Conservation (phyloP, 441 rosid genomes). For the Eutrema salsugineum region DNA sequence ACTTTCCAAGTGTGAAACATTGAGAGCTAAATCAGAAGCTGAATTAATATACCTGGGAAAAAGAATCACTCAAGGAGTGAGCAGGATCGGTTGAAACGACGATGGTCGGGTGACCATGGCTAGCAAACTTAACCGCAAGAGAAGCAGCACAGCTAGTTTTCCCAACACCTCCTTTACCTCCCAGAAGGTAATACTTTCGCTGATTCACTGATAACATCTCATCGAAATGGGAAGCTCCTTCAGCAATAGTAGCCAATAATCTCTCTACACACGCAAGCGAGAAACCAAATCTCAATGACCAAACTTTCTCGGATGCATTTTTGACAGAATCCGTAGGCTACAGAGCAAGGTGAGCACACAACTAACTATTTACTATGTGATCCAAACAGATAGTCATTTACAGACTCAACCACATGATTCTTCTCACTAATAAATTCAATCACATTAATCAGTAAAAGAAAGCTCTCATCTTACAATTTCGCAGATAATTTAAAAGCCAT, state of each 20-base stretch:
- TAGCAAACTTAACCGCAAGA: conserved; percentile 87
- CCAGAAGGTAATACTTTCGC: conserved; percentile 66
- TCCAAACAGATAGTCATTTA: neutral
- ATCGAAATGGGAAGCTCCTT: conserved; percentile 47
- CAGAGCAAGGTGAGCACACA: neutral
- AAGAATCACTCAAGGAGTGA: conserved; percentile 87
- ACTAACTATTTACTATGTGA: neutral
- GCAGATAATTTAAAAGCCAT: neutral
- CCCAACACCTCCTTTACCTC: conserved; percentile 91
- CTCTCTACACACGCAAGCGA: conserved; percentile 41
- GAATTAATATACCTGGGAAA: conserved; percentile 49
- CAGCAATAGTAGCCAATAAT: conserved; percentile 42
- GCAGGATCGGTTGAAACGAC: conserved; percentile 92
- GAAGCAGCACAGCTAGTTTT: conserved; percentile 92
- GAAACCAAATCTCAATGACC: neutral
- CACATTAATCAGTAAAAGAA: neutral
- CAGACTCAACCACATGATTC: neutral
- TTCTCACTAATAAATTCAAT: neutral
- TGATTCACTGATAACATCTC: conserved; percentile 49
- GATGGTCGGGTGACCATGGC: conserved; percentile 73
- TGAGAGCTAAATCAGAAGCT: conserved; percentile 9
- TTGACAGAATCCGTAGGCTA: neutral
- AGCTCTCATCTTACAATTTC: neutral
- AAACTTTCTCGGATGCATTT: neutral
- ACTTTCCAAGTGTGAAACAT: neutral